Evolutionary conservation across 2,329 filamentous ascomycete genomes (phyloP).

Genomic region (Monilinia laxa): DNA sequence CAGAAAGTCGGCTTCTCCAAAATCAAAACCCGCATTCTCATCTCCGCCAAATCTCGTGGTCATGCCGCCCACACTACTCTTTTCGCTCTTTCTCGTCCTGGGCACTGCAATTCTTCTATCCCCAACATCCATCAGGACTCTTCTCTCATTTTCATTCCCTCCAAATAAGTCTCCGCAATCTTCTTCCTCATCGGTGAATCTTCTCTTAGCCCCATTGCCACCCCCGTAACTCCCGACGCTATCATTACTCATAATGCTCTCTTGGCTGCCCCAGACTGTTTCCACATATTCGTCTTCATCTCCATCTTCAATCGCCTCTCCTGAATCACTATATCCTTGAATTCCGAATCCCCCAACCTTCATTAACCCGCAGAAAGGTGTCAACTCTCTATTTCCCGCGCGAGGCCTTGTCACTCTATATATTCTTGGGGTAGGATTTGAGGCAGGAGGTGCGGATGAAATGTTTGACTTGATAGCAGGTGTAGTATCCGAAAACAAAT

Average conservation of each 20-base stretch:
- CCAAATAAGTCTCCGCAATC: slow-evolving; percentile 24
- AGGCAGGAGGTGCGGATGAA: slow-evolving; percentile 26
- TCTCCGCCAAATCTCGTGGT: slow-evolving; percentile 39
- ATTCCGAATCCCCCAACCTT: slow-evolving; percentile 66
- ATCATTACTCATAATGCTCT: slow-evolving; percentile 28
- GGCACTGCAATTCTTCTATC: slow-evolving; percentile 34
- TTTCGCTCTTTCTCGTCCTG: slow-evolving; percentile 30
- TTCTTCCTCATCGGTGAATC: slow-evolving; percentile 36
- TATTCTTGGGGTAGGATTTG: slow-evolving; percentile 35
- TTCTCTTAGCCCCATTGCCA: slow-evolving; percentile 30
- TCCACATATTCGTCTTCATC: slow-evolving; percentile 39
- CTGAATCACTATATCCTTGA: slow-evolving; percentile 44
- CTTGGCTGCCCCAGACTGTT: slow-evolving; percentile 37
- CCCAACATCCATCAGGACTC: slow-evolving; percentile 28
- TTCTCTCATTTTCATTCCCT: slow-evolving; percentile 9
- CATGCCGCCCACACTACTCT: slow-evolving; percentile 30
- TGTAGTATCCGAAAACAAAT: slow-evolving; percentile 49
- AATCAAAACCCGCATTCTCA: slow-evolving; percentile 54
- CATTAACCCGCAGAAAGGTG: slow-evolving; percentile 79
- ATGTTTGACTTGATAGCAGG: slow-evolving; percentile 4
- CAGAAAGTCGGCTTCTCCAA: slow-evolving; percentile 68
- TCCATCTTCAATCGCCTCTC: slow-evolving; percentile 42
- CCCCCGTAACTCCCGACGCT: slow-evolving; percentile 23
- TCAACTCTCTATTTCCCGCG: slow-evolving; percentile 55
- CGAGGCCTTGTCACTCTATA: slow-evolving; percentile 32